A percentile compares a stretch with the other conserved stretches of the same genome.
phyloP scores from a whole-genome alignment of 768 basidiomycete species.

The Scleroderma bovista region DNA sequence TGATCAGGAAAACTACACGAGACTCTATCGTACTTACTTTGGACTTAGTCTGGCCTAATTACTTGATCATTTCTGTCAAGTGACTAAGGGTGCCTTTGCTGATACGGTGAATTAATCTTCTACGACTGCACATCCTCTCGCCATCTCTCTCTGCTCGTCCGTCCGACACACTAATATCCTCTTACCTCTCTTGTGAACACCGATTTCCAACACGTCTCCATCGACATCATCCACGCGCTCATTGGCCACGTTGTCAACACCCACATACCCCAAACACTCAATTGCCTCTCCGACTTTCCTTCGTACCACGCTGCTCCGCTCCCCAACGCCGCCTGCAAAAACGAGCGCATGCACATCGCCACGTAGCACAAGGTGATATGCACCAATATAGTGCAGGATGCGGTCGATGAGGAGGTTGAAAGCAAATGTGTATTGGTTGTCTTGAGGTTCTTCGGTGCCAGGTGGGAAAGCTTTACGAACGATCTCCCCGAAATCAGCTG shows the following conservation, averaged over 20 bases:
- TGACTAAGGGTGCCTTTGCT: no score
- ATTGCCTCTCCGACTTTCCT: constrained; percentile 49
- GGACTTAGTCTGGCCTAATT: no score
- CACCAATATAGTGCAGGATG: constrained; percentile 64
- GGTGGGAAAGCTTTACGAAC: constrained; percentile 33
- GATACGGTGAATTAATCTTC: no score
- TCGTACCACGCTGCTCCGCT: constrained; percentile 60
- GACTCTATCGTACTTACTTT: no score
- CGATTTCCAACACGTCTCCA: constrained; percentile 45
- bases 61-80: no score
- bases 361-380: constrained; percentile 69
- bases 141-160: constrained; percentile 57
- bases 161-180: constrained; percentile 58
- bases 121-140: constrained; percentile 31
- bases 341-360: constrained; percentile 72
- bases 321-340: constrained; percentile 87
- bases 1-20: no score
- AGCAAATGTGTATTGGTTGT: constrained; percentile 49
- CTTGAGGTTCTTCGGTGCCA: constrained; percentile 9
- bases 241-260: constrained; percentile 46
- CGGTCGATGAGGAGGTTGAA: constrained; percentile 79
- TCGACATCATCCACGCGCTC: constrained; percentile 28
- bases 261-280: constrained; percentile 55
- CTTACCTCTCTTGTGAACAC: constrained; percentile 21
- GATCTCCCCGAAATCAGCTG: constrained; percentile 77